Evolutionary conservation across 306 rosid genomes (phyloP).

Genomic region (Quillaja saponaria): DNA sequence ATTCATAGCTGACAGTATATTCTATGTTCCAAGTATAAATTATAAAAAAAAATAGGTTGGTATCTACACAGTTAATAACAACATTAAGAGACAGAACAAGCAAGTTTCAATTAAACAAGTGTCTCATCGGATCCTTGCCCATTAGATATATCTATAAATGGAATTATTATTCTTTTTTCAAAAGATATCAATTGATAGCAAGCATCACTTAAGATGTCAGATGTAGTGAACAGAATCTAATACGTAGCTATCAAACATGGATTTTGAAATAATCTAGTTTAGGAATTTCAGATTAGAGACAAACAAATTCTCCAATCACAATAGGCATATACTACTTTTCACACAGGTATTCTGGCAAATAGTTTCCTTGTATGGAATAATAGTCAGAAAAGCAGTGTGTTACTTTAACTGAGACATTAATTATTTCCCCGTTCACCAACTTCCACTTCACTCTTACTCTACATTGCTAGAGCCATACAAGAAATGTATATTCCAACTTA

Average conservation of each 20-base stretch:
- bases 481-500: too few species aligned
- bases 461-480: neutral
- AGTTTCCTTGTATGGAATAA: neutral
- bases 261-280: constrained; percentile 3
- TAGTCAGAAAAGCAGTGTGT: neutral
- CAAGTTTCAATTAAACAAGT: constrained; percentile 3
- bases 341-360: neutral
- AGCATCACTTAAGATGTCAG: neutral
- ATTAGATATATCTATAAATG: too few species aligned
- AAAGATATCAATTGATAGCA: neutral
- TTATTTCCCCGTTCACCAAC: neutral
- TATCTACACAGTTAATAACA: neutral
- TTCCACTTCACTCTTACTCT: neutral
- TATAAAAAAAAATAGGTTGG: too few species aligned
- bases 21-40: neutral
- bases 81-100: constrained; percentile 17
- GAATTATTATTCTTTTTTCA: neutral
- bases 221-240: neutral
- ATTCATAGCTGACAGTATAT: neutral
- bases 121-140: too few species aligned
- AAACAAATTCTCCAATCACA: neutral
- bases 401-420: neutral
- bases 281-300: constrained; percentile 13
- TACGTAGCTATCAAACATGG: neutral
- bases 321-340: neutral